Conservation (phyloP, 2,329 filamentous ascomycete genomes). For the Eutypella sp. region DNA sequence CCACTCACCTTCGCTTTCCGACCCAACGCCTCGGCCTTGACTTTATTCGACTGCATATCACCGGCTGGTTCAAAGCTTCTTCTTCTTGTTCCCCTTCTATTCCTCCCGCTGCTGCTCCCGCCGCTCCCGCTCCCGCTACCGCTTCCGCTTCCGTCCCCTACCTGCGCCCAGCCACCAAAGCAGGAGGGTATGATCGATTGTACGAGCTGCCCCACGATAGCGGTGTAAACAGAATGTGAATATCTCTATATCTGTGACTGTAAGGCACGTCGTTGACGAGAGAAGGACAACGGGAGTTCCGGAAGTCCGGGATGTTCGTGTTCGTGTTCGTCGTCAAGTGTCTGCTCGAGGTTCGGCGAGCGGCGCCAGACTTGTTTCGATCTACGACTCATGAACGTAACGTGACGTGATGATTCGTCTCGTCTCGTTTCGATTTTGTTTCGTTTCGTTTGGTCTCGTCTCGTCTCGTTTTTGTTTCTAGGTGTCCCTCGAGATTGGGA, state of each 20-base stretch:
- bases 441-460: background rate
- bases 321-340: too few species aligned
- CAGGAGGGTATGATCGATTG: background rate
- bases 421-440: background rate
- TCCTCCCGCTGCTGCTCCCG: slow-evolving; percentile 6
- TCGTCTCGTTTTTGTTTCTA: too few species aligned
- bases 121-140: too few species aligned
- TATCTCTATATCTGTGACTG: background rate
- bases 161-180: slow-evolving; percentile 17
- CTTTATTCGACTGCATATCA: slow-evolving; percentile 36
- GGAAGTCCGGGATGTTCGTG: too few species aligned
- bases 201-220: slow-evolving; percentile 3
- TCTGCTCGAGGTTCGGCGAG: slow-evolving; percentile 12
- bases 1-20: slow-evolving; percentile 29
- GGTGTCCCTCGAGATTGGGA: too few species aligned
- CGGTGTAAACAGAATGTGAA: background rate
- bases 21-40: slow-evolving; percentile 41
- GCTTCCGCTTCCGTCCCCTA: too few species aligned
- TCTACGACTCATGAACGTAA: slow-evolving; percentile 13
- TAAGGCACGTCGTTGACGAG: too few species aligned
- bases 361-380: slow-evolving; percentile 8
- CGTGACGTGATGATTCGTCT: too few species aligned
- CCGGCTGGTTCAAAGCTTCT: slow-evolving; percentile 13
- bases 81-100: slow-evolving; percentile 6
- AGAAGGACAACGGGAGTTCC: too few species aligned